These are phyloP conservation scores for Leersia perrieri DNA, from an alignment of 176 grass and related monocot genomes.

Conservation along the genomic window DNA sequence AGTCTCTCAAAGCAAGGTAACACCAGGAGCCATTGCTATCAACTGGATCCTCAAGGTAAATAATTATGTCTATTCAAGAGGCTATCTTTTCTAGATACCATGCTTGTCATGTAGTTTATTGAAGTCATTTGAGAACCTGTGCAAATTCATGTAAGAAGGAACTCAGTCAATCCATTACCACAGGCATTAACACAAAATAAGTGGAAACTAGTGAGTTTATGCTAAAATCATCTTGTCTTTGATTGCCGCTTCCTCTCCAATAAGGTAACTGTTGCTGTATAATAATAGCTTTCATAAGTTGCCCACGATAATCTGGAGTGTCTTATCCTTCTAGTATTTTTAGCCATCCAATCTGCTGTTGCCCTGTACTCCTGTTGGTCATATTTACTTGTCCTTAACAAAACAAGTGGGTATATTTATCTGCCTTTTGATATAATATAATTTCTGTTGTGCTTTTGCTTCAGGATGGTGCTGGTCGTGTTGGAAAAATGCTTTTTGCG, in stretches of 20 bases:
- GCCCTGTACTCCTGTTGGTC: slow-evolving; percentile 4
- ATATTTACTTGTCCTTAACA: not conserved
- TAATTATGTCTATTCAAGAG: slow-evolving; percentile 8
- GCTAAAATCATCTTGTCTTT: not conserved
- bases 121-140: not conserved
- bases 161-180: slow-evolving; percentile 5
- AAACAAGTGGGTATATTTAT: not conserved
- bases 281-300: not conserved
- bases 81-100: not conserved
- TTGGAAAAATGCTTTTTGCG: slow-evolving; percentile 98
- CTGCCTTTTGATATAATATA: slow-evolving; percentile 16
- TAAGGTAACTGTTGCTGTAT: not conserved
- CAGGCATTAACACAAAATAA: not conserved
- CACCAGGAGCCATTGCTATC: slow-evolving; percentile 93
- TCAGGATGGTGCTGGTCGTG: slow-evolving; percentile 93
- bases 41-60: slow-evolving; percentile 99
- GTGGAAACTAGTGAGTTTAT: not conserved
- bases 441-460: slow-evolving; percentile 19
- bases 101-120: not conserved
- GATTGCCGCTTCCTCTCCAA: not conserved
- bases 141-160: not conserved
- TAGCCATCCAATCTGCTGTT: not conserved
- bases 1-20: slow-evolving; percentile 86
- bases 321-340: not conserved
- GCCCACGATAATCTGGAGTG: not conserved